A percentile compares a stretch with the other conserved stretches of the same genome.
Conservation (phyloP, 441 rosid genomes). For the Cnidoscolus chayamansa region DNA sequence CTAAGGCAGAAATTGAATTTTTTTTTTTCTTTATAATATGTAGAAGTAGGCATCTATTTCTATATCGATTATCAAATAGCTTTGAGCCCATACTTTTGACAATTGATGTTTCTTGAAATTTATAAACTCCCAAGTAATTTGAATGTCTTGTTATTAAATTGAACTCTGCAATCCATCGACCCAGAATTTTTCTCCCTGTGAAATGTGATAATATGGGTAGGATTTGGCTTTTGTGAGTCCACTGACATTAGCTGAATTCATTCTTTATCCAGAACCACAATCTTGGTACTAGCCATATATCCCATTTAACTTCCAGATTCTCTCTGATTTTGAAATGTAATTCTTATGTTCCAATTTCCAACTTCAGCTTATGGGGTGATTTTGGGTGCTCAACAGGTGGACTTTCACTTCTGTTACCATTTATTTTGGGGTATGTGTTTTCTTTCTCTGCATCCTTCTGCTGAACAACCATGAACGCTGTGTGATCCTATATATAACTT, state of each 20-base stretch:
- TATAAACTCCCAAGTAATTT: background rate
- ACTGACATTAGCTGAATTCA: background rate
- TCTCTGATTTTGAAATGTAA: background rate
- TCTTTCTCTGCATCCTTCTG: background rate
- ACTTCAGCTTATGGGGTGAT: constrained; percentile 1
- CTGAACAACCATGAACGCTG: background rate
- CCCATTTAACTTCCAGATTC: constrained; percentile 10
- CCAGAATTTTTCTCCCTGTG: background rate
- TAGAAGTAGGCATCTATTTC: background rate
- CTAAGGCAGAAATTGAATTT: background rate
- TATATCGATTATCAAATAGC: background rate
- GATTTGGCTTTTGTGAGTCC: background rate
- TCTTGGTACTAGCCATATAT: background rate
- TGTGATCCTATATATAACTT: background rate
- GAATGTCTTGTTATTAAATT: background rate
- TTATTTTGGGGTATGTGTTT: constrained; percentile 67
- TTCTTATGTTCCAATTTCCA: background rate
- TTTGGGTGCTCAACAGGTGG: constrained; percentile 56
- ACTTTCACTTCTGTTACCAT: constrained; percentile 68
- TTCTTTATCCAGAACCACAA: background rate
- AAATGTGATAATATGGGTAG: background rate
- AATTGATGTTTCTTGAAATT: background rate
- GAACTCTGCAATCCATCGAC: constrained; percentile 1
- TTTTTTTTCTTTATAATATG: background rate
- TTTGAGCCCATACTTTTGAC: background rate